Evolutionary conservation across 78 protist genomes (phyloP).

Genomic region (Dictyostelium capitatum): DNA sequence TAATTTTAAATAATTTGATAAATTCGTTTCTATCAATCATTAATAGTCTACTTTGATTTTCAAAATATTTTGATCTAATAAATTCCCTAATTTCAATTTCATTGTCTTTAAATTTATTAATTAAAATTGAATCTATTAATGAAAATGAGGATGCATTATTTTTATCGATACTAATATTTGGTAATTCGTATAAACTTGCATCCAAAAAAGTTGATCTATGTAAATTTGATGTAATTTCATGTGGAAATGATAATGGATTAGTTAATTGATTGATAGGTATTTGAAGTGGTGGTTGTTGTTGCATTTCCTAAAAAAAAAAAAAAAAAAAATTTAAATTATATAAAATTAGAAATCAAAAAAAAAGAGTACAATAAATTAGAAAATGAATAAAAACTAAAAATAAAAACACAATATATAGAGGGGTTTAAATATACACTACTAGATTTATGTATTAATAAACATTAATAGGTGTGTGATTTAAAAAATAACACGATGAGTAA

Average conservation of each 20-base stretch:
- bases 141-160: neutral
- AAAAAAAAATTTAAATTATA: too few relatives aligned
- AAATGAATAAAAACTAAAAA: too few relatives aligned
- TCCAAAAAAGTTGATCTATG: neutral
- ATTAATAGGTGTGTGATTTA: too few relatives aligned
- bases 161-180: slow-evolving; percentile 57
- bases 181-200: slow-evolving; percentile 55
- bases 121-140: neutral
- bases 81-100: slow-evolving; percentile 32
- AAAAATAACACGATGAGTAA: too few relatives aligned
- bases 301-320: too few relatives aligned
- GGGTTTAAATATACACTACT: too few relatives aligned
- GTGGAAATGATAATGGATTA: slow-evolving; percentile 25
- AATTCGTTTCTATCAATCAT: slow-evolving; percentile 16
- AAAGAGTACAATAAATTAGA: too few relatives aligned
- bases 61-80: neutral
- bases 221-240: neutral
- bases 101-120: slow-evolving; percentile 26
- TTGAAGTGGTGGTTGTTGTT: too few relatives aligned
- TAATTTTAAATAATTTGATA: slow-evolving; percentile 17
- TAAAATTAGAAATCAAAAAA: too few relatives aligned
- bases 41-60: slow-evolving; percentile 11
- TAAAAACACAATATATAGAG: too few relatives aligned
- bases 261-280: neutral
- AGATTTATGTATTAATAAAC: too few relatives aligned